These are phyloP conservation scores for Triticum urartu DNA, from an alignment of 176 grass and related monocot genomes.

Conservation along the genomic window DNA sequence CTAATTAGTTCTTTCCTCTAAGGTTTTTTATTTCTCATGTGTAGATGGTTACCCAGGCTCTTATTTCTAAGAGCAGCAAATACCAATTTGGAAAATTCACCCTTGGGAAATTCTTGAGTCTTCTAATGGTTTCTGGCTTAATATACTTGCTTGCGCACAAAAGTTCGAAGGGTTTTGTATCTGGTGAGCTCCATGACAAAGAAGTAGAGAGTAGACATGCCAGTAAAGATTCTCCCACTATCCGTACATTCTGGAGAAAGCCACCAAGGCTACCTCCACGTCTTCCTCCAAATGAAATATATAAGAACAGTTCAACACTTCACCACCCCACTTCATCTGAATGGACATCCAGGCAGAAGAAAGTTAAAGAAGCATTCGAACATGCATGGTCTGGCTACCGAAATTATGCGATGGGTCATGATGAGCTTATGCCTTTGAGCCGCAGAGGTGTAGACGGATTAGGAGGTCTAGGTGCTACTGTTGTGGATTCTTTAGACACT, in stretches of 20 bases:
- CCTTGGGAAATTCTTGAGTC: conserved; percentile 79
- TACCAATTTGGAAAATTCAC: conserved; percentile 68
- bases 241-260: conserved; percentile 70
- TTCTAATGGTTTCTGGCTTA: conserved; percentile 70
- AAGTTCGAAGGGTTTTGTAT: conserved; percentile 44
- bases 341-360: conserved; percentile 73
- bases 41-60: conserved; percentile 52
- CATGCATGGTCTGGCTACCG: conserved; percentile 95
- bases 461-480: conserved; percentile 88
- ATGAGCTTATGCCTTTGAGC: conserved; percentile 92
- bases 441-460: conserved; percentile 81
- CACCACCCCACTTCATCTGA: conserved; percentile 34
- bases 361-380: conserved; percentile 89
- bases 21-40: conserved; percentile 26
- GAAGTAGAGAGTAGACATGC: conserved; percentile 29
- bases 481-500: conserved; percentile 92
- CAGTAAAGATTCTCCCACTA: conserved; percentile 42
- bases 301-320: conserved; percentile 53
- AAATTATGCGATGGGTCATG: conserved; percentile 86
- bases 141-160: conserved; percentile 64
- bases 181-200: conserved; percentile 45
- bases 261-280: conserved; percentile 72
- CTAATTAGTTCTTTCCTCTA: conserved; percentile 7
- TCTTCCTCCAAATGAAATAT: conserved; percentile 76
- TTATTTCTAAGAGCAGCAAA: conserved; percentile 45